Percentiles rank a stretch among this genome's conserved stretches.
phyloP scores from a whole-genome alignment of 2,329 filamentous ascomycete species.

The Colletotrichum lupini region DNA sequence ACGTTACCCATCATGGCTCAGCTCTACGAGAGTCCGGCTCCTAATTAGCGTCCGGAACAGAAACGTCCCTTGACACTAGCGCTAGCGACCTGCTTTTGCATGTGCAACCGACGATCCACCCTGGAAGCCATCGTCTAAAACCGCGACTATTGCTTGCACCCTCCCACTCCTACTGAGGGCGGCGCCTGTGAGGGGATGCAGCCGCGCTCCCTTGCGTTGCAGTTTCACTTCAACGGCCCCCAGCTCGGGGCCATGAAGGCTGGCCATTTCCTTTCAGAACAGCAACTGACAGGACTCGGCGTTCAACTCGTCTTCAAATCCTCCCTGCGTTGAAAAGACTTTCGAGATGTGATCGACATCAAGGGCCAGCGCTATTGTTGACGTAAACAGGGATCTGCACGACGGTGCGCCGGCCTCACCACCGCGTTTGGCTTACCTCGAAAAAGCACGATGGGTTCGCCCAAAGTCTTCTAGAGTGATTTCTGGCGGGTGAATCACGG shows the following conservation, averaged over 20 bases:
- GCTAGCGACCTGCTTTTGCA: not conserved
- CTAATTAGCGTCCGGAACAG: conserved; percentile 8
- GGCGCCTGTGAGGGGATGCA: not conserved
- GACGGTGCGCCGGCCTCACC: conserved; percentile 16
- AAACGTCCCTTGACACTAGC: conserved; percentile 8
- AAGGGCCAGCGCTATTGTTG: conserved; percentile 10
- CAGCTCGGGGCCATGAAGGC: not conserved
- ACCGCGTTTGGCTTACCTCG: not conserved
- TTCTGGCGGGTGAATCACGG: not conserved
- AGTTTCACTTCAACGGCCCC: conserved; percentile 6
- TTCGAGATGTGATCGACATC: conserved; percentile 22
- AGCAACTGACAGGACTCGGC: not conserved
- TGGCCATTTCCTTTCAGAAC: not conserved
- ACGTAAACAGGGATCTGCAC: conserved; percentile 16
- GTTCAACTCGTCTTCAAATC: not conserved
- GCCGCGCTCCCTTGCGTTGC: not conserved
- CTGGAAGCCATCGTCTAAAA: not conserved
- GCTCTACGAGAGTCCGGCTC: not conserved
- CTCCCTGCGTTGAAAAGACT: not conserved
- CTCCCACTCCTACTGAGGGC: not conserved
- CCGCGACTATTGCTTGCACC: not conserved
- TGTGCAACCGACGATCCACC: not conserved
- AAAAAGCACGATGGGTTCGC: conserved; percentile 9
- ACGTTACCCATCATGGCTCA: not conserved
- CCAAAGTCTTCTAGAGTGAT: not conserved